Evolutionary conservation across 2,329 filamentous ascomycete species (phyloP).

Genomic region (Colletotrichum sp.): DNA sequence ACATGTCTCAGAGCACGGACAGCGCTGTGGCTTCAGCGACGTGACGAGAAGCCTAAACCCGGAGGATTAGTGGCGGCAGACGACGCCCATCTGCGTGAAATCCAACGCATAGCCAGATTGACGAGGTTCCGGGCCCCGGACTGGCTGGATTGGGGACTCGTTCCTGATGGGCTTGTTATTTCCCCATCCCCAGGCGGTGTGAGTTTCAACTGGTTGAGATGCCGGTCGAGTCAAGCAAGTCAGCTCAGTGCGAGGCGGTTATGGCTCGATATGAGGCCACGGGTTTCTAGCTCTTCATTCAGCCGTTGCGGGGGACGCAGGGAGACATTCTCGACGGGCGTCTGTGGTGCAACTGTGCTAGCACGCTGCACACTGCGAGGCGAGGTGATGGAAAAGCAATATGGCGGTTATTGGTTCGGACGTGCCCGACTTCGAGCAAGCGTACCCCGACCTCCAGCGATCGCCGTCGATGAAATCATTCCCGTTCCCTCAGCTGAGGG

Average conservation of each 20-base stretch:
- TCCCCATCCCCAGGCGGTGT: background rate
- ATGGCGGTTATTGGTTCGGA: background rate
- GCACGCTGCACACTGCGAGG: background rate
- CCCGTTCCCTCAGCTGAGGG: background rate
- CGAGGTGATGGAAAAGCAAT: background rate
- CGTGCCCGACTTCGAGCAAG: background rate
- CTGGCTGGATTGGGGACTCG: background rate
- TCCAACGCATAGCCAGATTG: constrained; percentile 7
- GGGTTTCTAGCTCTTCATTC: background rate
- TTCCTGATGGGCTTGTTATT: background rate
- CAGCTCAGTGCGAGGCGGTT: background rate
- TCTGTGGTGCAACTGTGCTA: background rate
- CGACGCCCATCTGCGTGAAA: background rate
- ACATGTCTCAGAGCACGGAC: constrained; percentile 14
- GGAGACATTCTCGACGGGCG: constrained; percentile 5
- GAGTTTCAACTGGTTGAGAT: constrained; percentile 1
- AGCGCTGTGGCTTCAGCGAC: background rate
- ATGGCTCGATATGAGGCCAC: constrained; percentile 9
- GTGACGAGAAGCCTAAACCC: background rate
- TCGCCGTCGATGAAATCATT: constrained; percentile 7
- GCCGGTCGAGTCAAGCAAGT: background rate
- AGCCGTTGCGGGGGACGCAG: constrained; percentile 5
- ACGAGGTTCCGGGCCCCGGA: background rate
- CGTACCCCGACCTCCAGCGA: background rate
- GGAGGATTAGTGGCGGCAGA: background rate